Evolutionary conservation across 2,329 filamentous ascomycete genomes (phyloP).

Genomic region (Fusarium circinatum): DNA sequence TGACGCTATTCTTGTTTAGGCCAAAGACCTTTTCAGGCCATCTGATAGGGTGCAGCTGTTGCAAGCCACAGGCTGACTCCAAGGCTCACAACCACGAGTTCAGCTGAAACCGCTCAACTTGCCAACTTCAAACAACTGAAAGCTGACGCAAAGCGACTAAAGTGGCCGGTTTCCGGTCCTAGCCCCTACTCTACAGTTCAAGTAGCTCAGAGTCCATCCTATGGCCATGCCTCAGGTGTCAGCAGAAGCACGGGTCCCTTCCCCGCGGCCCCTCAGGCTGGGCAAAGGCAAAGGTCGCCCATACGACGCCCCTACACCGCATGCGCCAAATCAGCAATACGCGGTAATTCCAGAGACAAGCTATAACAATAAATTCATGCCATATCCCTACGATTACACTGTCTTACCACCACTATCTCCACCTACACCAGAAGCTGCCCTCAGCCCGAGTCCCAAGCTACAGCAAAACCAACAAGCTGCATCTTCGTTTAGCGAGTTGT

Average conservation of each 20-base stretch:
- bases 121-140: neutral
- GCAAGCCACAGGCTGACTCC: neutral
- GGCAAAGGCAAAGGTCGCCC: neutral
- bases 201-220: neutral
- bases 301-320: neutral
- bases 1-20: neutral
- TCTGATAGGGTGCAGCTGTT: neutral
- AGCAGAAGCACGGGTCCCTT: neutral
- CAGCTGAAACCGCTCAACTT: neutral
- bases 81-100: neutral
- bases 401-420: neutral
- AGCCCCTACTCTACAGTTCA: rapidly evolving
- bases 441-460: neutral
- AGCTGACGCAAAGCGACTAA: rapidly evolving
- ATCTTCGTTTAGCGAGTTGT: neutral
- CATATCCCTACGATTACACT: neutral
- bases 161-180: rapidly evolving
- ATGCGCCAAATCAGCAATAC: neutral
- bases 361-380: neutral
- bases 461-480: neutral
- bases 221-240: neutral
- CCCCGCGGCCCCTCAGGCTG: neutral
- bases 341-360: neutral
- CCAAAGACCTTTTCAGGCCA: neutral
- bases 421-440: neutral